Conservation (phyloP, 2,329 filamentous ascomycete genomes). For the Neopestalotiopsis sp. region DNA sequence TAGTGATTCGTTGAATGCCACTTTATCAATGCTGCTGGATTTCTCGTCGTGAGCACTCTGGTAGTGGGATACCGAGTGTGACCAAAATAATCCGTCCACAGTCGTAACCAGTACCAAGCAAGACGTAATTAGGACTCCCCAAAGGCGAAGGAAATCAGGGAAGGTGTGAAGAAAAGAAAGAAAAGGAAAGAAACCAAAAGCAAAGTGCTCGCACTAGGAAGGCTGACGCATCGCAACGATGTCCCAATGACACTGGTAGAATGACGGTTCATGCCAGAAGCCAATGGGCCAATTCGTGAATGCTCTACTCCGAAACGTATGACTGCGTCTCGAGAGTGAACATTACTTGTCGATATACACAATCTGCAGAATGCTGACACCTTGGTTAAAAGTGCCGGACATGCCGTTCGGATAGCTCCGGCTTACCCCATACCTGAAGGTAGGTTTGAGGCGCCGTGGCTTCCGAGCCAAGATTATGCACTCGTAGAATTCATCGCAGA, state of each 20-base stretch:
- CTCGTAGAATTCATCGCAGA: slow-evolving; percentile 43
- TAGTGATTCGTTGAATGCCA: background rate
- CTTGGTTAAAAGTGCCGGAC: slow-evolving; percentile 40
- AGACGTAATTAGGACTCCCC: background rate
- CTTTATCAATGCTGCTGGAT: background rate
- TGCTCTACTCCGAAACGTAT: background rate
- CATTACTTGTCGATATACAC: slow-evolving; percentile 1
- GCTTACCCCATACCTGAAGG: slow-evolving; percentile 18
- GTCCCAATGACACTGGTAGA: background rate
- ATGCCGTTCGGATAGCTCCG: slow-evolving; percentile 44
- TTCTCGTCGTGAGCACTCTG: background rate
- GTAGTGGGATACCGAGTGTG: background rate
- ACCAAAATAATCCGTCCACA: background rate
- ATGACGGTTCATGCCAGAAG: background rate
- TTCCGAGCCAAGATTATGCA: slow-evolving; percentile 42
- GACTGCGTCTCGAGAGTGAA: background rate
- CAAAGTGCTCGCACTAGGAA: slow-evolving; percentile 14
- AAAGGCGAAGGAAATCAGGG: background rate
- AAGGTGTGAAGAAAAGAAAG: slow-evolving; percentile 6
- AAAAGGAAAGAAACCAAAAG: slow-evolving; percentile 20
- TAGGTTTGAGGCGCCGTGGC: slow-evolving; percentile 28
- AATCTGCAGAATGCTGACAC: slow-evolving; percentile 31
- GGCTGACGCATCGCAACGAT: slow-evolving; percentile 23
- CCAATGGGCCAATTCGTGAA: background rate
- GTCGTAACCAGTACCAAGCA: background rate